These are phyloP conservation scores for Metrosideros polymorpha DNA, from an alignment of 441 rosid species.

Conservation along the genomic window DNA sequence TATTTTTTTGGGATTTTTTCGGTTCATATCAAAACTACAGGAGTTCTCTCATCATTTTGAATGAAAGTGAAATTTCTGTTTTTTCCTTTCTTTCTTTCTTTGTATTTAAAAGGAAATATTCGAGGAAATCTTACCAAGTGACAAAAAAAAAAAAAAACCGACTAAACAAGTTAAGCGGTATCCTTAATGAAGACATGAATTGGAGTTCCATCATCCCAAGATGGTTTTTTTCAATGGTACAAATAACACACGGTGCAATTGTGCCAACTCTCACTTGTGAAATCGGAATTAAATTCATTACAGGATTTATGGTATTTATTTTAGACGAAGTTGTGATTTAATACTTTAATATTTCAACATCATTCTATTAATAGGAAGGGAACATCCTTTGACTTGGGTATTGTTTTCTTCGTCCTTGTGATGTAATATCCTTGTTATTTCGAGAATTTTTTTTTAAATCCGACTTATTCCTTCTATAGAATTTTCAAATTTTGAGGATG, in stretches of 20 bases:
- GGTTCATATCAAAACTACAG: not conserved
- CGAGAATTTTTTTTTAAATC: not conserved
- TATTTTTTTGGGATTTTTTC: not conserved
- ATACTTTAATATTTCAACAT: not conserved
- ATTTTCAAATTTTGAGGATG: not conserved
- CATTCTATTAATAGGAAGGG: not conserved
- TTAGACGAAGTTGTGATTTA: not conserved
- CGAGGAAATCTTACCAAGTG: too few relatives aligned
- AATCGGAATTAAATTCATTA: too few relatives aligned
- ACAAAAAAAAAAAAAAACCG: too few relatives aligned
- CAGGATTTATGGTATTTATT: too few relatives aligned
- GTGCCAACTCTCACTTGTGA: too few relatives aligned
- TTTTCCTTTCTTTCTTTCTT: not conserved
- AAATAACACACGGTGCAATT: too few relatives aligned
- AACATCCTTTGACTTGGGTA: not conserved
- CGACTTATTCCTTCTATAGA: not conserved
- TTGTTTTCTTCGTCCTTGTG: not conserved
- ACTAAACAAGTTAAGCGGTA: too few relatives aligned
- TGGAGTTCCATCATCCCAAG: too few relatives aligned
- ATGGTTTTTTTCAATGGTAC: too few relatives aligned
- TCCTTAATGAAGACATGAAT: too few relatives aligned
- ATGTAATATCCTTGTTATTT: not conserved
- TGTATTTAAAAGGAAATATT: not conserved
- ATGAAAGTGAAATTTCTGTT: not conserved
- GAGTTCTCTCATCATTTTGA: not conserved